These are phyloP conservation scores for Lentinula aciculospora DNA, from an alignment of 768 basidiomycete species.

Conservation along the genomic window DNA sequence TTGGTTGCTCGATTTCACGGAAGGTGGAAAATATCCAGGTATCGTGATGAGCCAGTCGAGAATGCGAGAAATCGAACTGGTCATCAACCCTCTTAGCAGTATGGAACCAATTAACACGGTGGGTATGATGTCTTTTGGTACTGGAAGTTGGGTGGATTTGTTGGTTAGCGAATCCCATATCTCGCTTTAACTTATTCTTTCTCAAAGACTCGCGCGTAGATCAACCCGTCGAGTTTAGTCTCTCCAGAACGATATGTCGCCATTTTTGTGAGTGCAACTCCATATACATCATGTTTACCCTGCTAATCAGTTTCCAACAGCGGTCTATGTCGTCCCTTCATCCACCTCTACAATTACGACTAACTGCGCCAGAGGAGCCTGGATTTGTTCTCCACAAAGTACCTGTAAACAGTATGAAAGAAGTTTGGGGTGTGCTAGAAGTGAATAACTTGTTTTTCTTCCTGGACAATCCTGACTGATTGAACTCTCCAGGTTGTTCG, in stretches of 20 bases:
- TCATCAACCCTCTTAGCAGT: constrained; percentile 51
- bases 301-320: constrained; percentile 27
- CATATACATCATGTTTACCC: neutral
- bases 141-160: constrained; percentile 61
- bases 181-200: neutral
- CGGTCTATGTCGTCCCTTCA: constrained; percentile 59
- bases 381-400: constrained; percentile 70
- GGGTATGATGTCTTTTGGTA: constrained; percentile 39
- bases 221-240: constrained; percentile 42
- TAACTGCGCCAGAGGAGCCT: constrained; percentile 67
- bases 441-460: constrained; percentile 27
- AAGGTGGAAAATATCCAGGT: constrained; percentile 43
- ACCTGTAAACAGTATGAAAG: constrained; percentile 65
- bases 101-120: constrained; percentile 36
- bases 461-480: neutral
- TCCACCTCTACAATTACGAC: constrained; percentile 63
- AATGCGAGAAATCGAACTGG: constrained; percentile 66
- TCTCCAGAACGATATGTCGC: constrained; percentile 64
- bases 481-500: constrained; percentile 50
- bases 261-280: constrained; percentile 45
- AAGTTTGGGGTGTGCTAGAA: constrained; percentile 74
- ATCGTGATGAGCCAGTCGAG: constrained; percentile 70
- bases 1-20: constrained; percentile 75
- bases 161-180: constrained; percentile 31
- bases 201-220: constrained; percentile 27